These are phyloP conservation scores for Trichocladium uniseriatum DNA, from an alignment of 495 filamentous ascomycete species.

Conservation along the genomic window DNA sequence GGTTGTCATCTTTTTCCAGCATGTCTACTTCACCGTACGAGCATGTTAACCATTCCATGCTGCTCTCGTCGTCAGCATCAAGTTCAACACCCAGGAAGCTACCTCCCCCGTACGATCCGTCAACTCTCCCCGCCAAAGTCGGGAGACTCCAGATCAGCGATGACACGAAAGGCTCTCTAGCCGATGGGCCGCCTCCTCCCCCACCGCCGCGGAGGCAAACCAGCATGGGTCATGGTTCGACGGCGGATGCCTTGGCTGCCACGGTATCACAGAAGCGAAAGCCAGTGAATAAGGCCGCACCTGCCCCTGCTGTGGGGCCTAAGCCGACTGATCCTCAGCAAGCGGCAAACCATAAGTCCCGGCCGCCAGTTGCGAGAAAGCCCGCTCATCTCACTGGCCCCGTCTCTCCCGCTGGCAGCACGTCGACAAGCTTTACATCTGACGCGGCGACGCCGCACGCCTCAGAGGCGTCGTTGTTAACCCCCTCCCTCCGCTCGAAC, in stretches of 20 bases:
- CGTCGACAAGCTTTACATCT: constrained; percentile 7
- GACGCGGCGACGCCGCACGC: not conserved
- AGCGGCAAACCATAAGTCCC: constrained; percentile 31
- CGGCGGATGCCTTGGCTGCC: not conserved
- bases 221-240: constrained; percentile 3
- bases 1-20: constrained; percentile 35
- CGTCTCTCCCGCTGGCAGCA: constrained; percentile 28
- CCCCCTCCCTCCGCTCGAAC: constrained; percentile 6
- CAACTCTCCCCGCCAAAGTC: constrained; percentile 32
- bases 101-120: constrained; percentile 46
- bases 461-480: not conserved
- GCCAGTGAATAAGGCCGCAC: constrained; percentile 16
- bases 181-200: constrained; percentile 34
- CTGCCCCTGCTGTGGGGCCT: constrained; percentile 24
- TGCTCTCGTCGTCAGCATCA: constrained; percentile 35
- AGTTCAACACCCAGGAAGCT: constrained; percentile 38
- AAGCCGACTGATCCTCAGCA: constrained; percentile 26
- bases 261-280: constrained; percentile 11
- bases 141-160: constrained; percentile 30
- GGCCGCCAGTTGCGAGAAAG: constrained; percentile 47
- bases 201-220: constrained; percentile 41
- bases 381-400: constrained; percentile 40
- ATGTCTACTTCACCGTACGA: constrained; percentile 40
- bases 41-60: constrained; percentile 37
- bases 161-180: constrained; percentile 20